Base-by-base conservation (phyloP, 1,284 basidiomycete genomes). In the Fistulinella staudtii region DNA sequence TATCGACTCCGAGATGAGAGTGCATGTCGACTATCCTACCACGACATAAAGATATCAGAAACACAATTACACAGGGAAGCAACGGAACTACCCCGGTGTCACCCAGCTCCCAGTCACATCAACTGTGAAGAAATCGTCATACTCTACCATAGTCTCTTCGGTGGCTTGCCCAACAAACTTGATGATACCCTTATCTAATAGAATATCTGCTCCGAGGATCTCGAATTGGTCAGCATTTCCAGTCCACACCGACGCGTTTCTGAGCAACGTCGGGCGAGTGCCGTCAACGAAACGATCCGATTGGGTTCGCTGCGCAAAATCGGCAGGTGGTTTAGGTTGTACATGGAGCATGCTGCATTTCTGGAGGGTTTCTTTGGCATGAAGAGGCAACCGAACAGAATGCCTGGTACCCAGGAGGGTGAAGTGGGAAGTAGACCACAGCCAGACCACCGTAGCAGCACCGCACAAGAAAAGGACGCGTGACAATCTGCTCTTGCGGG, bases 161-260 rank as follows among this genome's bases (percentile, higher is more conserved):
- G 65, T 55, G 11, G 47, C 47, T 9, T 49, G 21, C 3, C 75
- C 74, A 23, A 76, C 54, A 8, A 64, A 64, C 43, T 67, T 71
- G 38, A 77, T 67, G 23, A 77, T 61, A 11, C 75, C 75, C 33
- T 67, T 65, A 49, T 77, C 70, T 30, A 79, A 54, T 15, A 74
- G 51, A 25, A 77, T 58, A 39, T 77, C 73, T 3, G 69, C 76
- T 23, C 71, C 57, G 4, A 78, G 58, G 27, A 85, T 66, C 57
- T 85, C 76, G 14, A 69, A 67, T 10, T 73, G 74, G 22, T 71
- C 65, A 33, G 76, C 49, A 37, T 72, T 70, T 11, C 85, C 85
- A 0, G 83, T 87, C 84, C 86, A 88, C 10, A 89, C 64, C 0
- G 78, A 82, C 8, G 75, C 86, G 54, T 89, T 87, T 60, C 63